Percentiles rank a stretch among this genome's conserved stretches.
Evolutionary conservation across 108 stramenopile species (phyloP).

Genomic region (Skeletonema grethae): DNA sequence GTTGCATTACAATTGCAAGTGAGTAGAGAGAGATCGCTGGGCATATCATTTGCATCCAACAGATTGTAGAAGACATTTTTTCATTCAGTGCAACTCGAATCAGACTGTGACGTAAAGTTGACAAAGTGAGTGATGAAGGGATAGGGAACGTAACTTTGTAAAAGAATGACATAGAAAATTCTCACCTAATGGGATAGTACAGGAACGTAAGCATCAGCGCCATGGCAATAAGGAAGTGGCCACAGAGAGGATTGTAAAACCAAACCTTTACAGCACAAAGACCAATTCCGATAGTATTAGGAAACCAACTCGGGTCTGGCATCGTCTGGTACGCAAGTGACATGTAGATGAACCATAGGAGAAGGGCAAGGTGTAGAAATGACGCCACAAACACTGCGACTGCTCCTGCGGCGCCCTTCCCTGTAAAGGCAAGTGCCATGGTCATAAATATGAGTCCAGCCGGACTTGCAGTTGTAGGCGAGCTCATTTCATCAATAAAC

Average conservation of each 20-base stretch:
- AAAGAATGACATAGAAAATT: neutral
- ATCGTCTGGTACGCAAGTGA: slow-evolving; percentile 75
- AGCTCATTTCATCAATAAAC: slow-evolving; percentile 77
- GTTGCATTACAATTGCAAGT: slow-evolving; percentile 78
- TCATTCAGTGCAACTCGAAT: slow-evolving; percentile 71
- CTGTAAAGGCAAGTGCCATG: slow-evolving; percentile 69
- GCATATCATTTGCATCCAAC: slow-evolving; percentile 82
- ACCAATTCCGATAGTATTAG: slow-evolving; percentile 77
- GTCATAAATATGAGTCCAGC: slow-evolving; percentile 81
- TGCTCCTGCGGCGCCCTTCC: slow-evolving; percentile 63
- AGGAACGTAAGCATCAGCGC: slow-evolving; percentile 58
- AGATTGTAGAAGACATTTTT: slow-evolving; percentile 76
- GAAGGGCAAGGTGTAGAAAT: slow-evolving; percentile 61
- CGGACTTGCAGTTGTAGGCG: slow-evolving; percentile 77
- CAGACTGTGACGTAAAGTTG: slow-evolving; percentile 7
- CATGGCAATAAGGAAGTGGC: slow-evolving; percentile 75
- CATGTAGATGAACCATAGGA: slow-evolving; percentile 83
- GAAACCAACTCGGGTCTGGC: slow-evolving; percentile 78
- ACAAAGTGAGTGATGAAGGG: slow-evolving; percentile 5
- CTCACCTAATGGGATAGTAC: slow-evolving; percentile 38
- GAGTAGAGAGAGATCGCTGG: slow-evolving; percentile 69
- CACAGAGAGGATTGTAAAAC: slow-evolving; percentile 68
- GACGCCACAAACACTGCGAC: slow-evolving; percentile 64
- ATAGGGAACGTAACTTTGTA: neutral
- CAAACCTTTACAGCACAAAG: slow-evolving; percentile 76